Evolutionary conservation across 2,329 filamentous ascomycete genomes (phyloP).

Genomic region (Penicillium sp.): DNA sequence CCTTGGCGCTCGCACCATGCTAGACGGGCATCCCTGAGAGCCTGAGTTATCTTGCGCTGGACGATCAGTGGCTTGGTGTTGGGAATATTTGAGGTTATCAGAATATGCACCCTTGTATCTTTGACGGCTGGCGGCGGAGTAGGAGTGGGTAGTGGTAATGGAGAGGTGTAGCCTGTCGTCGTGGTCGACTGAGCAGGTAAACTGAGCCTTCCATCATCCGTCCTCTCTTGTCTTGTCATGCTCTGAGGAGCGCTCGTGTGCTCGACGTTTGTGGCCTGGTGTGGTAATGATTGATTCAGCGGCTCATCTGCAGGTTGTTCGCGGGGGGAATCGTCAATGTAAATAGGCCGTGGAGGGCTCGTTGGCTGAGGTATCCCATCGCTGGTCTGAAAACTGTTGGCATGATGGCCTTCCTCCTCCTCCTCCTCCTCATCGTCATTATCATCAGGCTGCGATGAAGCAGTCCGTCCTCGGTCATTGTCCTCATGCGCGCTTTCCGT

Average conservation of each 20-base stretch:
- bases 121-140: conserved; percentile 10
- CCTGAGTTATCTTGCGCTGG: conserved; percentile 61
- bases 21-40: conserved; percentile 59
- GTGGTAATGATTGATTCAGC: background rate
- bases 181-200: background rate
- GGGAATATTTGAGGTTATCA: conserved; percentile 63
- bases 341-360: background rate
- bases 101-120: conserved; percentile 54
- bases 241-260: background rate
- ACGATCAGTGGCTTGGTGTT: conserved; percentile 57
- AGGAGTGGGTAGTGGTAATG: background rate
- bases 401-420: background rate
- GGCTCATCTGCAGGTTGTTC: background rate
- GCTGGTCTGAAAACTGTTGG: background rate
- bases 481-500: no score
- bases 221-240: background rate
- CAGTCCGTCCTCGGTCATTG: no score
- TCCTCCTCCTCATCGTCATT: no score
- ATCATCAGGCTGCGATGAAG: no score
- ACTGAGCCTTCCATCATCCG: background rate
- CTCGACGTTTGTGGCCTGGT: background rate
- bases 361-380: background rate
- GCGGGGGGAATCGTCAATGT: background rate
- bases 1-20: conserved; percentile 64
- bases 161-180: background rate